These are phyloP conservation scores for Pseudocercospora fijiensis DNA, from an alignment of 2,329 filamentous ascomycete genomes.

Conservation along the genomic window DNA sequence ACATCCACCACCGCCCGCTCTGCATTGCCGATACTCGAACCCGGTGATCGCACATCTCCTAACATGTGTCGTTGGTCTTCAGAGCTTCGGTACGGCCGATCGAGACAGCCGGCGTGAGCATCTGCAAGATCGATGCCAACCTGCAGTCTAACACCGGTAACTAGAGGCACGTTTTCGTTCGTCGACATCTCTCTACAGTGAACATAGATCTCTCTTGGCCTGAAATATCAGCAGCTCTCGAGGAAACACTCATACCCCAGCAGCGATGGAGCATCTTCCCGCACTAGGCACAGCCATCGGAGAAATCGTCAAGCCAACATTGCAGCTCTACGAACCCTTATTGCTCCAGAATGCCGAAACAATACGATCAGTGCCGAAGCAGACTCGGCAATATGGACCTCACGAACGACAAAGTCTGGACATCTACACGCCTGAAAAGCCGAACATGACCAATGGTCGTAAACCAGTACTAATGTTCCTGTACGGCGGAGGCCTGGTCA, in stretches of 20 bases:
- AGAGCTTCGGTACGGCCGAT: background rate
- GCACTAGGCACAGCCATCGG: slow-evolving; percentile 28
- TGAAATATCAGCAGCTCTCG: background rate
- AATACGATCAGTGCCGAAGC: slow-evolving; percentile 27
- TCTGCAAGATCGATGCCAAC: background rate
- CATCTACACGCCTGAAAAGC: slow-evolving; percentile 37
- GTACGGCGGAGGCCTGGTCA: slow-evolving; percentile 40
- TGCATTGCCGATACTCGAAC: background rate
- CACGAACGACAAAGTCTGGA: slow-evolving; percentile 43
- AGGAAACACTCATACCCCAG: background rate
- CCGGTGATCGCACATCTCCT: too few relatives aligned
- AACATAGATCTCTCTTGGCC: background rate
- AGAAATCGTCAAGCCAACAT: slow-evolving; percentile 28
- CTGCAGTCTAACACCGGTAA: background rate
- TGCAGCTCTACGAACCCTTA: slow-evolving; percentile 28
- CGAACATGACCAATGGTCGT: slow-evolving; percentile 26
- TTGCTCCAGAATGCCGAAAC: slow-evolving; percentile 27
- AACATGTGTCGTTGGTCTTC: background rate
- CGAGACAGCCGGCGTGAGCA: background rate
- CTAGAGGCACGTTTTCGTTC: background rate
- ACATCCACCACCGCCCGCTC: background rate
- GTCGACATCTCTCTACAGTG: background rate
- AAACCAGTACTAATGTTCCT: slow-evolving; percentile 33
- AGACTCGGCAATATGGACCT: slow-evolving; percentile 40
- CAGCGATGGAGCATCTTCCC: slow-evolving; percentile 31